phyloP scores from a whole-genome alignment of 306 rosid species.

The Rubus idaeus region DNA sequence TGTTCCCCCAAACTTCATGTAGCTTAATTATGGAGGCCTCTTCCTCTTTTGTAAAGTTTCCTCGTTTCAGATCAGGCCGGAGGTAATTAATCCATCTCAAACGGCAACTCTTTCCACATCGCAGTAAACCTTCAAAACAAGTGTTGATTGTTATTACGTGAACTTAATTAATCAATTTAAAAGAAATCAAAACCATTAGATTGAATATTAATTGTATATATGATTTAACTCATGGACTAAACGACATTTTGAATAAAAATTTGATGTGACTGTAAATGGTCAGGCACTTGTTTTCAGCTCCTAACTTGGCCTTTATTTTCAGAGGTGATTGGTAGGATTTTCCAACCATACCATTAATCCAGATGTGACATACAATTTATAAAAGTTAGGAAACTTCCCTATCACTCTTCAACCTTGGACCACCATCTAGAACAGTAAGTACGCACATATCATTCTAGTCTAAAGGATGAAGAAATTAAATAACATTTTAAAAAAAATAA shows the following conservation, averaged over 20 bases:
- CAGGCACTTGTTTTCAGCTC: conserved; percentile 8
- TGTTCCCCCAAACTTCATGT: conserved; percentile 71
- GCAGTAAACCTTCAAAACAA: conserved; percentile 47
- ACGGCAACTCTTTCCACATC: conserved; percentile 98
- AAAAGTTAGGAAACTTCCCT: not conserved
- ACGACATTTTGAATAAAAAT: too few relatives aligned
- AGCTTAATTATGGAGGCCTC: conserved; percentile 63
- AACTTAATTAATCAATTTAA: not conserved
- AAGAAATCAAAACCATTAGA: not conserved
- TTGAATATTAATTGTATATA: not conserved
- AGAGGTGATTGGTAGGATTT: conserved; percentile 21
- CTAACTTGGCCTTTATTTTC: conserved; percentile 17
- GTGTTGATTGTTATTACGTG: not conserved
- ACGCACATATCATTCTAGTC: not conserved
- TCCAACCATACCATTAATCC: not conserved
- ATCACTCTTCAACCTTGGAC: not conserved
- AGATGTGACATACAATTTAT: not conserved
- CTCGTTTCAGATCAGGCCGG: conserved; percentile 89
- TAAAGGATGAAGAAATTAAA: too few relatives aligned
- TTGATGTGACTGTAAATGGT: too few relatives aligned
- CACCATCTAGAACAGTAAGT: not conserved
- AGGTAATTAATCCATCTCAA: conserved; percentile 97
- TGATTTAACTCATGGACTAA: too few relatives aligned
- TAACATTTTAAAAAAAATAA: too few relatives aligned
- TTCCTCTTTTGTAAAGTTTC: conserved; percentile 68